Evolutionary conservation across 1,284 basidiomycete species (phyloP).

Genomic region (Microbotryum saponariae): DNA sequence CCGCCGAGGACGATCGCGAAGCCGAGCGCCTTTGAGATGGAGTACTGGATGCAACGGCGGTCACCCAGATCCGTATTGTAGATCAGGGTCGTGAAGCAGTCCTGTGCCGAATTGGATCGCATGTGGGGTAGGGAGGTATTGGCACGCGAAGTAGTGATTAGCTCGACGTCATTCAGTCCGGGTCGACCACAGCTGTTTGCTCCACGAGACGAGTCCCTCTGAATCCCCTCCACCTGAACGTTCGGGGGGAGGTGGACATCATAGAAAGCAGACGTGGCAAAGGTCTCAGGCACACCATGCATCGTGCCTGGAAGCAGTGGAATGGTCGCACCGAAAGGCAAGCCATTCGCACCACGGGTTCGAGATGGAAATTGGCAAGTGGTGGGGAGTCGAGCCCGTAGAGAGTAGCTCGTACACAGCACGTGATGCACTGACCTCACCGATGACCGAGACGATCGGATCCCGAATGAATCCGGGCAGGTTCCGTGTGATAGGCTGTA

Average conservation of each 20-base stretch:
- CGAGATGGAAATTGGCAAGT: too few relatives aligned
- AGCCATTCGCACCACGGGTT: not conserved
- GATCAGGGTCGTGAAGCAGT: conserved; percentile 85
- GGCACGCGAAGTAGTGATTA: too few relatives aligned
- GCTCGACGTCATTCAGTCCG: not conserved
- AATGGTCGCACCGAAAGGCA: not conserved
- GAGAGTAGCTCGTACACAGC: not conserved
- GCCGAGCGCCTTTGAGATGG: conserved; percentile 84
- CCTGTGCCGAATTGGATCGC: conserved; percentile 44
- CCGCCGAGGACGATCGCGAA: conserved; percentile 84
- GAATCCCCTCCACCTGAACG: not conserved
- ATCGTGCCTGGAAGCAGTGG: not conserved
- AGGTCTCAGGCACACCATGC: conserved; percentile 2
- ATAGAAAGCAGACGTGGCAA: not conserved
- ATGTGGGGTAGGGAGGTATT: not conserved
- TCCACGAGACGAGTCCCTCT: not conserved
- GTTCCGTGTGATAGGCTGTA: conserved; percentile 44
- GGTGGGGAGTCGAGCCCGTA: not conserved
- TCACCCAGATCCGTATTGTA: conserved; percentile 82
- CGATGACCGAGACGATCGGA: conserved; percentile 71
- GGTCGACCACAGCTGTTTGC: not conserved
- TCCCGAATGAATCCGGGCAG: conserved; percentile 74
- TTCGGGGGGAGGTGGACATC: not conserved
- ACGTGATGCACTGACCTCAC: conserved; percentile 51
- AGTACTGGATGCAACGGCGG: conserved; percentile 77